Percentiles rank a stretch among this genome's conserved stretches.
Evolutionary conservation across 176 grass and related monocot genomes (phyloP).

Genomic region (Bolboschoenus planiculmis): DNA sequence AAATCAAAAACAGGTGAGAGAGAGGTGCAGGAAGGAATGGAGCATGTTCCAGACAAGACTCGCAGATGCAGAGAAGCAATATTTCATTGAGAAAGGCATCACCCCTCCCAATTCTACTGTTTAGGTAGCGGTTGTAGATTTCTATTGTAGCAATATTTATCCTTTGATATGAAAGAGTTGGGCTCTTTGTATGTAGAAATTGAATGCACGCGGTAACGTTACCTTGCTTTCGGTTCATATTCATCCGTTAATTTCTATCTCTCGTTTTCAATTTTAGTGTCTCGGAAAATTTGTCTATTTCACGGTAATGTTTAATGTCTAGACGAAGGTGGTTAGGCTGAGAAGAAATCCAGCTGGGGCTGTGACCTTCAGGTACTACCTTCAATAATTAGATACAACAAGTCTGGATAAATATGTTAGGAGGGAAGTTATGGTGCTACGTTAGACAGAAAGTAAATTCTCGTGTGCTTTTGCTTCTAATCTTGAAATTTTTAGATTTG

Average conservation of each 20-base stretch:
- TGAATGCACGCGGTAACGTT: neutral
- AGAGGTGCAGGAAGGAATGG: slow-evolving; percentile 77
- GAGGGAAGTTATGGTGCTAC: neutral
- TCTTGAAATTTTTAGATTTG: neutral
- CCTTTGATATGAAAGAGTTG: neutral
- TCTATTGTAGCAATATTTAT: slow-evolving; percentile 5
- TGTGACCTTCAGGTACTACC: neutral
- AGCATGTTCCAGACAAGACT: slow-evolving; percentile 60
- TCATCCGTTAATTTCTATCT: neutral
- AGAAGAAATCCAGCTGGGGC: neutral
- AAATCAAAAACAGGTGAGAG: slow-evolving; percentile 42
- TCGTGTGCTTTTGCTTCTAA: neutral
- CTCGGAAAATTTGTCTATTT: neutral
- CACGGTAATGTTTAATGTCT: too few species aligned
- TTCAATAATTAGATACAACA: neutral
- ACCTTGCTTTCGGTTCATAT: neutral
- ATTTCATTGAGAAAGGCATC: slow-evolving; percentile 48
- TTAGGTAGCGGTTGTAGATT: slow-evolving; percentile 13
- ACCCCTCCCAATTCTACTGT: slow-evolving; percentile 46
- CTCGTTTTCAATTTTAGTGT: neutral
- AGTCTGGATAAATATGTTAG: neutral
- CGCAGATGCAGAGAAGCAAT: slow-evolving; percentile 65
- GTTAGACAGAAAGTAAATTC: neutral
- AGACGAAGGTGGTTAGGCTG: neutral
- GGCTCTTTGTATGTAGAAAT: slow-evolving; percentile 7